A percentile compares a stretch with the other conserved stretches of the same genome.
Evolutionary conservation across 345 rosid genomes (phyloP).

Genomic region (Camelina sativa): DNA sequence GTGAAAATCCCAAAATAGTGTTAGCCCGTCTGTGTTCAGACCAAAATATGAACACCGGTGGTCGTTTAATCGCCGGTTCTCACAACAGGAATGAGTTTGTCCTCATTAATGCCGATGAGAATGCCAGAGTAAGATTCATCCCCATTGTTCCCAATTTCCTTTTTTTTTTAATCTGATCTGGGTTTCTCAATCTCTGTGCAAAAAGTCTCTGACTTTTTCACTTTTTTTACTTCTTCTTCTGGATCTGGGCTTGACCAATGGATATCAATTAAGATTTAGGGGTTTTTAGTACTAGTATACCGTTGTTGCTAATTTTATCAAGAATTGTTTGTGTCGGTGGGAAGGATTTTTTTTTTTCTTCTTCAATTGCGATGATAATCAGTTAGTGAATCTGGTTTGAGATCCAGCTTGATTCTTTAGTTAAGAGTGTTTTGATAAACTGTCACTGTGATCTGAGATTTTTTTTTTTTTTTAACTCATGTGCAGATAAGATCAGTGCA

Average conservation of each 20-base stretch:
- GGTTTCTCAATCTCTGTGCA: constrained; percentile 33
- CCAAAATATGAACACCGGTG: constrained; percentile 77
- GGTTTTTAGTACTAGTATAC: constrained; percentile 10
- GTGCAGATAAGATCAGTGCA: constrained; percentile 90
- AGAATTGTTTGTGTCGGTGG: constrained; percentile 40
- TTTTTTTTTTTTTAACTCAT: not conserved
- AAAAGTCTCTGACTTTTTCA: constrained; percentile 30
- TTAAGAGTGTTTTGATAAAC: not conserved
- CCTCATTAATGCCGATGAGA: constrained; percentile 95
- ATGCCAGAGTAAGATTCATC: constrained; percentile 63
- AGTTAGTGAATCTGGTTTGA: constrained; percentile 2
- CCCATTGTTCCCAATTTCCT: not conserved
- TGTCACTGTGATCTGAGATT: constrained; percentile 24
- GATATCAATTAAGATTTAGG: constrained; percentile 28
- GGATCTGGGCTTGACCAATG: constrained; percentile 46
- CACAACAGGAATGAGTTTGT: constrained; percentile 97
- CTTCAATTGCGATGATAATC: constrained; percentile 13
- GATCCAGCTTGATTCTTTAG: constrained; percentile 3
- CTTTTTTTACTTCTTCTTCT: constrained; percentile 6
- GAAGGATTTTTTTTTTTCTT: not conserved
- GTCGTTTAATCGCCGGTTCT: constrained; percentile 96
- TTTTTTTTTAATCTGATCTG: constrained; percentile 11
- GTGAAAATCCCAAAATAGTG: constrained; percentile 19
- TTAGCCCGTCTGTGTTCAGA: constrained; percentile 28
- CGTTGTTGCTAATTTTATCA: not conserved